phyloP scores from a whole-genome alignment of 2,329 filamentous ascomycete species.

The Mariannaea elegans region DNA sequence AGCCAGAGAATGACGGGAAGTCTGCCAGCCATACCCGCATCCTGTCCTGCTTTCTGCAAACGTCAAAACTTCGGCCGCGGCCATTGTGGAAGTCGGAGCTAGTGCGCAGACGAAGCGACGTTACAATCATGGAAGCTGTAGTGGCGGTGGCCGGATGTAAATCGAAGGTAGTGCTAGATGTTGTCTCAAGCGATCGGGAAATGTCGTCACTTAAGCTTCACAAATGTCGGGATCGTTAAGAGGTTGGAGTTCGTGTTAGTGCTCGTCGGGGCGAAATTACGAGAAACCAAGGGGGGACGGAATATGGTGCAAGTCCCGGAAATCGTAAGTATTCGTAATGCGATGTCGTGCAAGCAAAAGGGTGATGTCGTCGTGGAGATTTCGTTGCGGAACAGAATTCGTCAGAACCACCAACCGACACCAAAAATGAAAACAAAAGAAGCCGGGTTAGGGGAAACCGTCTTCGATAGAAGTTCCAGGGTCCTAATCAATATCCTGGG shows the following conservation, averaged over 20 bases:
- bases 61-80: constrained; percentile 58
- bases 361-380: constrained; percentile 1
- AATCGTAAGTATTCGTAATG: constrained; percentile 28
- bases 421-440: constrained; percentile 15
- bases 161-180: constrained; percentile 21
- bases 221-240: constrained; percentile 13
- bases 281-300: constrained; percentile 1
- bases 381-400: not conserved
- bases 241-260: constrained; percentile 29
- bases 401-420: constrained; percentile 2
- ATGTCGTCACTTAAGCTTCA: constrained; percentile 16
- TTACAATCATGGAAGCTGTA: constrained; percentile 63
- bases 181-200: constrained; percentile 22
- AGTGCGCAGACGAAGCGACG: constrained; percentile 50
- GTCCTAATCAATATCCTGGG: constrained; percentile 29
- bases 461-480: constrained; percentile 28
- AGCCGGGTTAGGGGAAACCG: constrained; percentile 23
- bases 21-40: constrained; percentile 50
- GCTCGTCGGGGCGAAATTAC: constrained; percentile 6
- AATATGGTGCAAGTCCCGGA: constrained; percentile 18
- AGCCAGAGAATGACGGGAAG: constrained; percentile 44
- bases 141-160: constrained; percentile 22
- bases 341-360: constrained; percentile 23
- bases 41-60: constrained; percentile 53
- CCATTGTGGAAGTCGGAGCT: constrained; percentile 63